Percentiles rank a stretch among this genome's conserved stretches.
Evolutionary conservation across 2,329 filamentous ascomycete genomes (phyloP).

Genomic region (Neocatenulostroma microsporum): DNA sequence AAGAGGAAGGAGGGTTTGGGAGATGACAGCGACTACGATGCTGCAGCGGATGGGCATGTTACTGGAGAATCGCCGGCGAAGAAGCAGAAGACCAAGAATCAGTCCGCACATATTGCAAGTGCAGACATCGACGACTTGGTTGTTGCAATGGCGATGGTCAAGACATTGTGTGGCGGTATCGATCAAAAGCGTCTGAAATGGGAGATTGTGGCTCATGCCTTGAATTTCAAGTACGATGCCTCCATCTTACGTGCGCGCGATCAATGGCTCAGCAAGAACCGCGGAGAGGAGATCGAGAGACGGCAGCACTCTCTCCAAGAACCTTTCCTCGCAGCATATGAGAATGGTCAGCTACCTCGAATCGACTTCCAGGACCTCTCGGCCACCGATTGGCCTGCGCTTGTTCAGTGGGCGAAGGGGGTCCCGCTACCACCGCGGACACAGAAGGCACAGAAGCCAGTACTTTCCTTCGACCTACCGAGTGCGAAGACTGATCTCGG

Average conservation of each 20-base stretch:
- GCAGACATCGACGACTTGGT: slow-evolving; percentile 25
- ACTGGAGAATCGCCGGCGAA: no score
- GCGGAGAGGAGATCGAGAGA: slow-evolving; percentile 32
- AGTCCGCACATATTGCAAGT: background rate
- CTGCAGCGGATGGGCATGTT: no score
- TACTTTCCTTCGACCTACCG: slow-evolving; percentile 1
- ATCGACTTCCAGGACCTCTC: slow-evolving; percentile 57
- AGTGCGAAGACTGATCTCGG: background rate
- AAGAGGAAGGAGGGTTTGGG: background rate
- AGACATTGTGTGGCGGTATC: slow-evolving; percentile 29
- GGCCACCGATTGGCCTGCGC: slow-evolving; percentile 59
- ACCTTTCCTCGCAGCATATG: slow-evolving; percentile 59
- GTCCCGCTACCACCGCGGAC: no score
- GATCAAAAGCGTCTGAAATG: slow-evolving; percentile 32
- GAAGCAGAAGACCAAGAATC: no score
- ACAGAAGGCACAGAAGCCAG: no score
- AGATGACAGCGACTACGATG: background rate
- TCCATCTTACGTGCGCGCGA: slow-evolving; percentile 34
- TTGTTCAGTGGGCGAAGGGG: slow-evolving; percentile 60
- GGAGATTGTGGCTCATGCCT: slow-evolving; percentile 33
- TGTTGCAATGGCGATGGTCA: slow-evolving; percentile 26
- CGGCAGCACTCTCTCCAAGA: slow-evolving; percentile 58
- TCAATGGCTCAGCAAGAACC: slow-evolving; percentile 21
- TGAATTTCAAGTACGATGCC: slow-evolving; percentile 31
- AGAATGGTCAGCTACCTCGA: slow-evolving; percentile 50